Percentiles rank a stretch among this genome's conserved stretches.
phyloP scores from a whole-genome alignment of 306 rosid species.

The Quercus dentata region DNA sequence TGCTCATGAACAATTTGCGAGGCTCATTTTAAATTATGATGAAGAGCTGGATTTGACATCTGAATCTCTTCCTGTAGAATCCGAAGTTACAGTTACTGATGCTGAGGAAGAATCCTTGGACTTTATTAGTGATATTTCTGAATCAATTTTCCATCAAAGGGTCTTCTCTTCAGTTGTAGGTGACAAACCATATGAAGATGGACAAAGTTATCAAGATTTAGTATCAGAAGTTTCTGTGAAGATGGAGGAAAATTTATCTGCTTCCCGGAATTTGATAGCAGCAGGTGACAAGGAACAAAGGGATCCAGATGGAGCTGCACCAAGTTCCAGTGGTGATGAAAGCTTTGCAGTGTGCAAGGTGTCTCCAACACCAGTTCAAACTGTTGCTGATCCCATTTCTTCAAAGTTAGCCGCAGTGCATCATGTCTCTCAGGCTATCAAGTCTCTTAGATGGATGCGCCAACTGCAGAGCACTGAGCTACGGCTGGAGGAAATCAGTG shows the following conservation, averaged over 20 bases:
- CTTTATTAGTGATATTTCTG: conserved; percentile 51
- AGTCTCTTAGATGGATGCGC: conserved; percentile 93
- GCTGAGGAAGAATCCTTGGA: conserved; percentile 64
- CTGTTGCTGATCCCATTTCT: conserved; percentile 91
- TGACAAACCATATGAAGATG: conserved; percentile 39
- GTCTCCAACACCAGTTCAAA: conserved; percentile 66
- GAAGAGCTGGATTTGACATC: conserved; percentile 70
- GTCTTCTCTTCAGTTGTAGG: conserved; percentile 35
- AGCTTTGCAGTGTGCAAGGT: conserved; percentile 39
- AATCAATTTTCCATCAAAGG: conserved; percentile 35
- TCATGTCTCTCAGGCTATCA: conserved; percentile 97
- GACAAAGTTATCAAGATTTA: conserved; percentile 29
- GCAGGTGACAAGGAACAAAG: conserved; percentile 31
- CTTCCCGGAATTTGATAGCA: conserved; percentile 37
- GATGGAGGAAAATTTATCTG: conserved; percentile 40
- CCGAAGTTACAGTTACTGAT: conserved; percentile 57
- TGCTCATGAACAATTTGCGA: conserved; percentile 96
- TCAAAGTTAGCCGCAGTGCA: conserved; percentile 92
- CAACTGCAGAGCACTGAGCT: conserved; percentile 76
- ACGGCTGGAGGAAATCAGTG: conserved; percentile 43
- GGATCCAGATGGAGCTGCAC: conserved; percentile 34
- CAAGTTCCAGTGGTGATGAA: conserved; percentile 32
- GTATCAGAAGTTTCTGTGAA: conserved; percentile 43
- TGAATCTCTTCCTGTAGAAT: conserved; percentile 64
- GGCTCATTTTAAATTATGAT: conserved; percentile 77